These are phyloP conservation scores for Pestalotiopsis fici DNA, from an alignment of 2,329 filamentous ascomycete genomes.

Conservation along the genomic window DNA sequence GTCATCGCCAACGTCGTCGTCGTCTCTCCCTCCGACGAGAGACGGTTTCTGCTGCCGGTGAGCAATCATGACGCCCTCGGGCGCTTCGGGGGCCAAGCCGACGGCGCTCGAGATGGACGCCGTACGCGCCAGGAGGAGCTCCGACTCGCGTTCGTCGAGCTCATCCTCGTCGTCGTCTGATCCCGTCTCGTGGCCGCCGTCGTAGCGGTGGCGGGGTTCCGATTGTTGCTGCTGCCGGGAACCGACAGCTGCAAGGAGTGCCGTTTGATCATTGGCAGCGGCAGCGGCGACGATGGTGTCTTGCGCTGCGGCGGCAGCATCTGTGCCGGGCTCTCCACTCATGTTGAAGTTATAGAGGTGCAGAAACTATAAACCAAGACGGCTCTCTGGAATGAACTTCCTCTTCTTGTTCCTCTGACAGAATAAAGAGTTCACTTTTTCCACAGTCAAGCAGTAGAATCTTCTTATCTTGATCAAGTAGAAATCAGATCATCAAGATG, in stretches of 20 bases:
- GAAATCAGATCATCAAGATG: background rate
- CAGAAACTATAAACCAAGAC: background rate
- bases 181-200: background rate
- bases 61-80: conserved; percentile 40
- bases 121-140: conserved; percentile 39
- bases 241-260: background rate
- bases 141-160: conserved; percentile 32
- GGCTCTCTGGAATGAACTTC: background rate
- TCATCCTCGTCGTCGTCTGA: conserved; percentile 8
- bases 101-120: conserved; percentile 35
- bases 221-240: no score
- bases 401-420: background rate
- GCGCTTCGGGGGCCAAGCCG: conserved; percentile 42
- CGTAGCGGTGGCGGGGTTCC: background rate
- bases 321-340: background rate
- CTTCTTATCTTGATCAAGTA: background rate
- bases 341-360: background rate
- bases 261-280: background rate
- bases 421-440: background rate
- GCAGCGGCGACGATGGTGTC: background rate
- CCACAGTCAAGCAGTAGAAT: background rate
- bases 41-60: conserved; percentile 22
- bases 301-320: background rate
- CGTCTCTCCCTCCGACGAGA: background rate
- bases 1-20: no score